Conservation (phyloP, 805 yeast genomes). For the Monosporozyma solicola region DNA sequence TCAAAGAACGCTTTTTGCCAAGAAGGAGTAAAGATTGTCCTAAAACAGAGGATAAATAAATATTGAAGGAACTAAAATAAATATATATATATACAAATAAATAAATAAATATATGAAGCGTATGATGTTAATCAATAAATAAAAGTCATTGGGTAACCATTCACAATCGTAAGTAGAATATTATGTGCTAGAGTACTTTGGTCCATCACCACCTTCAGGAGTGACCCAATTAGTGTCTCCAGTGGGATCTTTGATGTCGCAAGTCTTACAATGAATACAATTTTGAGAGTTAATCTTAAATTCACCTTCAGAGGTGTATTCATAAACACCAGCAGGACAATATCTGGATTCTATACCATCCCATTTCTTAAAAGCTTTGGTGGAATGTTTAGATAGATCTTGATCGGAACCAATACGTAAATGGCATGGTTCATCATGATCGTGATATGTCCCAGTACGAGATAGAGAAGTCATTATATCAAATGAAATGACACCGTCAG, state of each 20-base stretch:
- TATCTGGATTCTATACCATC: constrained; percentile 85
- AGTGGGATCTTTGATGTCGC: constrained; percentile 93
- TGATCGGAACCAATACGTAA: constrained; percentile 53
- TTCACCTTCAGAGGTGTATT: constrained; percentile 47
- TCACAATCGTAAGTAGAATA: background rate
- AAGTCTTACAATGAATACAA: constrained; percentile 96
- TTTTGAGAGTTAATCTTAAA: constrained; percentile 94
- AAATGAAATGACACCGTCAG: constrained; percentile 87
- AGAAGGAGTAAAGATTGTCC: background rate
- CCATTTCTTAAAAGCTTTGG: constrained; percentile 59
- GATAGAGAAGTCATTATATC: constrained; percentile 92
- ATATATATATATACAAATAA: background rate
- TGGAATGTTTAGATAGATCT: constrained; percentile 58
- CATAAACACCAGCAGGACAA: constrained; percentile 99
- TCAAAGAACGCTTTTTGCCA: constrained; percentile 50
- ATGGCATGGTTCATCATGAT: constrained; percentile 89
- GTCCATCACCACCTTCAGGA: constrained; percentile 99
- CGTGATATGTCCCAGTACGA: constrained; percentile 92
- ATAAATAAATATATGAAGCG: background rate
- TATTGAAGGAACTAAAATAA: background rate
- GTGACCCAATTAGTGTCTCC: constrained; percentile 94
- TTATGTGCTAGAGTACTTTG: constrained; percentile 56
- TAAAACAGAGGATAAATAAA: background rate
- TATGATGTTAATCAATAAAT: background rate
- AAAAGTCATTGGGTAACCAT: background rate